Percentiles rank a stretch among this genome's conserved stretches.
These are phyloP conservation scores for Boletus vinaceobasis DNA, from an alignment of 768 basidiomycete species.

Conservation along the genomic window DNA sequence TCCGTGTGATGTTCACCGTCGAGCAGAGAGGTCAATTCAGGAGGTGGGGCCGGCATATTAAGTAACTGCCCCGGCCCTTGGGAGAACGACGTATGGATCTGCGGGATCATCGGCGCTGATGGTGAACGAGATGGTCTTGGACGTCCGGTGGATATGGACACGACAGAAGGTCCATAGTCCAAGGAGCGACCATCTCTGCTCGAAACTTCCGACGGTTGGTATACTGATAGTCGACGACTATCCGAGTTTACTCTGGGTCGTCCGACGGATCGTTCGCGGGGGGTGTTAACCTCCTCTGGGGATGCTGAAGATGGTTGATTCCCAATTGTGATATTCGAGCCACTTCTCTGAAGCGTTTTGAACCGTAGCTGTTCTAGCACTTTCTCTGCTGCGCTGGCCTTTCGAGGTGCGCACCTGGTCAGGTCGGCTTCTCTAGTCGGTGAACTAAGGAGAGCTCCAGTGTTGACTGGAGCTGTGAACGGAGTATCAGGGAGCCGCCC, in stretches of 20 bases:
- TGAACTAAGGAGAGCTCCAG: slow-evolving; percentile 24
- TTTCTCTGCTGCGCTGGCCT: slow-evolving; percentile 65
- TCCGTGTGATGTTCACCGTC: slow-evolving; percentile 93
- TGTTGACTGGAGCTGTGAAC: slow-evolving; percentile 16
- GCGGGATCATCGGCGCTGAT: slow-evolving; percentile 47
- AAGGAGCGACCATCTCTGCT: slow-evolving; percentile 21
- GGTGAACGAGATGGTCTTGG: slow-evolving; percentile 56
- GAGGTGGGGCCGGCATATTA: slow-evolving; percentile 38
- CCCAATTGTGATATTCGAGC: slow-evolving; percentile 14
- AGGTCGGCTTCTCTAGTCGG: slow-evolving; percentile 35
- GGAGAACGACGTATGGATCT: slow-evolving; percentile 25
- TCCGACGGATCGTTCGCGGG: slow-evolving; percentile 17
- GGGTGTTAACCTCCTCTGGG: slow-evolving; percentile 13
- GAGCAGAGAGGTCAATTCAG: slow-evolving; percentile 55
- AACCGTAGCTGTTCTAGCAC: slow-evolving; percentile 62
- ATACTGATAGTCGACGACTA: slow-evolving; percentile 22
- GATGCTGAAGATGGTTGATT: slow-evolving; percentile 18
- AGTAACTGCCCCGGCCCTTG: slow-evolving; percentile 24
- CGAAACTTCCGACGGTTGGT: slow-evolving; percentile 23
- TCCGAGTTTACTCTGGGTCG: slow-evolving; percentile 31
- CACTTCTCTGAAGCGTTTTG: slow-evolving; percentile 50
- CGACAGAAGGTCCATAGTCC: slow-evolving; percentile 22
- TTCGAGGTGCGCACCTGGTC: slow-evolving; percentile 33
- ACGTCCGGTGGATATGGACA: slow-evolving; percentile 36
- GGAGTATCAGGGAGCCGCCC: slow-evolving; percentile 23